Conservation (phyloP, 2,329 filamentous ascomycete species). For the Fusarium chuoi region DNA sequence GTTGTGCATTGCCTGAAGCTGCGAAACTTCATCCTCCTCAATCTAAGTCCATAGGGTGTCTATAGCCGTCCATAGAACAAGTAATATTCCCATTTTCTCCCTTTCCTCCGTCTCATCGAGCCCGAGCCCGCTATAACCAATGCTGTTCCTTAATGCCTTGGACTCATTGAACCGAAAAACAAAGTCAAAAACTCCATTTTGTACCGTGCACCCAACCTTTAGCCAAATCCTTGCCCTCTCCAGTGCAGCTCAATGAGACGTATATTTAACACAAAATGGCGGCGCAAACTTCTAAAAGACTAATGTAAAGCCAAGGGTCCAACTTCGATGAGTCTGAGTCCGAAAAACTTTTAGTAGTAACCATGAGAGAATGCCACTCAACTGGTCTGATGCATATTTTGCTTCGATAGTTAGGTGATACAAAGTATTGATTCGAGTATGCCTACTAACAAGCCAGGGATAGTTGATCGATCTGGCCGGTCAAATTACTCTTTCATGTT, state of each 20-base stretch:
- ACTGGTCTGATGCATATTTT: background rate
- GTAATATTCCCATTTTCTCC: conserved; percentile 7
- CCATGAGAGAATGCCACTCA: background rate
- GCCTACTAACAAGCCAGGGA: background rate
- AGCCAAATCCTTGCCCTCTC: background rate
- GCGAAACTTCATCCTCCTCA: conserved; percentile 29
- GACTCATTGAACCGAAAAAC: conserved; percentile 4
- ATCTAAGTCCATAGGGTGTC: conserved; percentile 31
- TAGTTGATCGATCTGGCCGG: background rate
- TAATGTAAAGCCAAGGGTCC: background rate
- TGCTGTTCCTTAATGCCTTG: background rate
- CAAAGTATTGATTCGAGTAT: conserved; percentile 15
- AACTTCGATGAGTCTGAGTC: conserved; percentile 6
- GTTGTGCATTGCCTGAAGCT: conserved; percentile 29
- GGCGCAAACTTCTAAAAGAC: conserved; percentile 15
- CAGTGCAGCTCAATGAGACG: background rate
- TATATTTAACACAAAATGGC: conserved; percentile 8
- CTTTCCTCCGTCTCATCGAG: background rate
- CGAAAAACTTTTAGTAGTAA: conserved; percentile 5
- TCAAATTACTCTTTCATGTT: background rate
- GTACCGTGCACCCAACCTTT: background rate
- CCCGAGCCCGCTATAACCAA: conserved; percentile 4
- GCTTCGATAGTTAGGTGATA: conserved; percentile 1
- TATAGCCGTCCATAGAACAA: conserved; percentile 26
- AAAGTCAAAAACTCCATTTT: conserved; percentile 25